Conservation (phyloP, 2,329 filamentous ascomycete species). For the Penicillium rolfsii region DNA sequence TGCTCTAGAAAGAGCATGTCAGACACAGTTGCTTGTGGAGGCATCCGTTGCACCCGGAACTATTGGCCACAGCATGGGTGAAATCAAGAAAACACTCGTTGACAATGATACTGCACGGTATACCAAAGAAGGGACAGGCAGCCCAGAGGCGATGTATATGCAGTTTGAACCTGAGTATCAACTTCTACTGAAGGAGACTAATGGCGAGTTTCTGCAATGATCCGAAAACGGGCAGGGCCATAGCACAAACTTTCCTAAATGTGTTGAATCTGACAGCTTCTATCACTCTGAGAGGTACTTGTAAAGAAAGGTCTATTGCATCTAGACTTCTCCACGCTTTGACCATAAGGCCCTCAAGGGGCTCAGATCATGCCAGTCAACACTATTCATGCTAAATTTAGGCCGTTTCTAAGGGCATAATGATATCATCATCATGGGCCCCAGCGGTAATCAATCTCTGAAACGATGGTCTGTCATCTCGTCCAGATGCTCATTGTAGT, state of each 20-base stretch:
- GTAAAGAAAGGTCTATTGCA: neutral
- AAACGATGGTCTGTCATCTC: neutral
- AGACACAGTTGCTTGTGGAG: slow-evolving; percentile 69
- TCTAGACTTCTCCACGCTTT: neutral
- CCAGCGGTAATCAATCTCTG: neutral
- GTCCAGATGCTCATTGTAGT: neutral
- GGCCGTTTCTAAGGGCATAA: neutral
- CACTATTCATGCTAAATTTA: neutral
- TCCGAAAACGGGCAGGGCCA: neutral
- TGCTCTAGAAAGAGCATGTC: slow-evolving; percentile 68
- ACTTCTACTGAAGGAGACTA: slow-evolving; percentile 35
- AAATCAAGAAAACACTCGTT: neutral
- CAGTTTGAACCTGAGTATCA: slow-evolving; percentile 42
- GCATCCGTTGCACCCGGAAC: slow-evolving; percentile 54
- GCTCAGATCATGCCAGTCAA: neutral
- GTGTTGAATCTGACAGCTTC: neutral
- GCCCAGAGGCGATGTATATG: slow-evolving; percentile 39
- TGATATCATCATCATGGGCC: neutral
- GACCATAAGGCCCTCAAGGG: neutral
- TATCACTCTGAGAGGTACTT: neutral
- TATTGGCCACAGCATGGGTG: neutral
- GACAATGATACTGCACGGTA: neutral
- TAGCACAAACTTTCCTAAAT: neutral
- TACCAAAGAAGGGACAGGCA: slow-evolving; percentile 3
- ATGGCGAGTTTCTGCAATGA: slow-evolving; percentile 35